These are phyloP conservation scores for Achaetomium macrosporum DNA, from an alignment of 2,329 filamentous ascomycete species.

Conservation along the genomic window DNA sequence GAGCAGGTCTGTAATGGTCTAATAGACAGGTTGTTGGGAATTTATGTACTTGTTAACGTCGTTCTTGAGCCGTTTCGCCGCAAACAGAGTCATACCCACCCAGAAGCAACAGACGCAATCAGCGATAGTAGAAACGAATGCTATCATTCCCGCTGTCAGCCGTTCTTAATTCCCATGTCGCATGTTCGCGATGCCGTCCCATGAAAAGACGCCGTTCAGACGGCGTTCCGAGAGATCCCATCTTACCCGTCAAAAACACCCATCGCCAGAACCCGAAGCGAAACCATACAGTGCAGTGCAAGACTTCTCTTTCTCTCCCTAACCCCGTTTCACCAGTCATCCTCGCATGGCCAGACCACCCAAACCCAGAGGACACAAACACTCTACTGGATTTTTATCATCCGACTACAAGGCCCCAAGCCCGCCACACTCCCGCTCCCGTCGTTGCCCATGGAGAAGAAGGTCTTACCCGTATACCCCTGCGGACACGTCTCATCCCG, in stretches of 20 bases:
- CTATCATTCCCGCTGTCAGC: no score
- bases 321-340: not conserved
- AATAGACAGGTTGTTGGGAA: constrained; percentile 22
- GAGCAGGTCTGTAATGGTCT: constrained; percentile 22
- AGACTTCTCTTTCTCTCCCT: not conserved
- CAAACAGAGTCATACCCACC: not conserved
- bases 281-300: not conserved
- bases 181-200: no score
- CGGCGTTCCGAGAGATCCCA: no score
- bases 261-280: no score
- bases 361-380: not conserved
- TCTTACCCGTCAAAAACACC: no score
- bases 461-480: constrained; percentile 10
- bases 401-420: constrained; percentile 16
- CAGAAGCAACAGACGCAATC: not conserved
- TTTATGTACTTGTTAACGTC: constrained; percentile 22
- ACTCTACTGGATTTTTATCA: not conserved
- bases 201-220: no score
- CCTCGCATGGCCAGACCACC: not conserved
- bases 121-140: not conserved
- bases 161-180: no score
- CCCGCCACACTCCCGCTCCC: constrained; percentile 4
- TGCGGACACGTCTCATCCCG: constrained; percentile 15
- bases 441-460: not conserved
- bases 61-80: constrained; percentile 4